These are phyloP conservation scores for Kluyveromyces starmeri DNA, from an alignment of 805 yeast genomes.

Conservation along the genomic window DNA sequence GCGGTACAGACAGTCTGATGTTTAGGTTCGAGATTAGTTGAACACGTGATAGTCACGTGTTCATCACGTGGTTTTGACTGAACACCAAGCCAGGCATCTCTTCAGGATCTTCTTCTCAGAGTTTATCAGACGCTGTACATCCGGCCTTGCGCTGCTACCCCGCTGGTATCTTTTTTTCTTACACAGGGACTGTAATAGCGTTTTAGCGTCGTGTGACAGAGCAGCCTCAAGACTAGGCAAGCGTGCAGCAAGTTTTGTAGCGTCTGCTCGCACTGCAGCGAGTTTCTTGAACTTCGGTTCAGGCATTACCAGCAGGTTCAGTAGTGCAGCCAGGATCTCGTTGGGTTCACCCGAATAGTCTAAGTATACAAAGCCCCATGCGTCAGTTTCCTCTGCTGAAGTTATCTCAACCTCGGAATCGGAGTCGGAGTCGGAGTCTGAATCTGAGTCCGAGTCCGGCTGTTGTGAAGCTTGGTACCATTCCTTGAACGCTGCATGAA, in stretches of 20 bases:
- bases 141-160: too few relatives aligned
- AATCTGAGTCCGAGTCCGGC: not conserved
- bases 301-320: conserved; percentile 29
- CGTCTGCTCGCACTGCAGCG: not conserved
- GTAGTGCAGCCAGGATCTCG: conserved; percentile 35
- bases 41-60: not conserved
- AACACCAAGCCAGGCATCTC: too few relatives aligned
- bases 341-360: conserved; percentile 37
- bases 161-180: not conserved
- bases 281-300: not conserved
- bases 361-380: conserved; percentile 39
- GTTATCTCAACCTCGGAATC: conserved; percentile 8
- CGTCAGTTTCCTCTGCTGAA: conserved; percentile 19
- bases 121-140: not conserved
- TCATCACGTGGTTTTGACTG: not conserved
- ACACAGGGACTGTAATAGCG: not conserved
- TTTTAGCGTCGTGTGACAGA: not conserved
- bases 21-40: too few relatives aligned
- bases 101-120: not conserved
- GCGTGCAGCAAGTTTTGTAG: not conserved
- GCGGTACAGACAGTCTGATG: too few relatives aligned
- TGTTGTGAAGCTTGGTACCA: conserved; percentile 14
- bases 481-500: conserved; percentile 10
- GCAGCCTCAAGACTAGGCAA: not conserved
- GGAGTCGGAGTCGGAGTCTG: not conserved